phyloP scores from a whole-genome alignment of 2,329 filamentous ascomycete genomes.

The Juglanconis oblonga region DNA sequence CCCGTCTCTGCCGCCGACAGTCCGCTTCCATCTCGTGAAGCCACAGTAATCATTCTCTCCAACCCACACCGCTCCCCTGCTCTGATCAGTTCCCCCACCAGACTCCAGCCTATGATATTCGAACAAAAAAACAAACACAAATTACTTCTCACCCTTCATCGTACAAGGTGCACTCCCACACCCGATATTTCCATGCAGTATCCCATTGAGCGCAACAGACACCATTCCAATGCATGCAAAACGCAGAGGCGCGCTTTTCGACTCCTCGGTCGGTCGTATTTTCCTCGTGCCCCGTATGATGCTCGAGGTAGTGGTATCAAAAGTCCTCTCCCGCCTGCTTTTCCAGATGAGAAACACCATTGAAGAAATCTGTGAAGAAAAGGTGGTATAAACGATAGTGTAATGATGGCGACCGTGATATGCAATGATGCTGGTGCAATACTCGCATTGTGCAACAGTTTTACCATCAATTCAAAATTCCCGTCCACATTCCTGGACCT shows the following conservation, averaged over 20 bases:
- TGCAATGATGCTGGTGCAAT: background rate
- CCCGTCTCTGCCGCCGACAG: conserved; percentile 10
- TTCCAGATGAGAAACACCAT: background rate
- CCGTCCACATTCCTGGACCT: conserved; percentile 65
- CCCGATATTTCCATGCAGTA: conserved; percentile 15
- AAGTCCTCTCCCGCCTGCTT: conserved; percentile 1
- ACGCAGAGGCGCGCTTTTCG: conserved; percentile 17
- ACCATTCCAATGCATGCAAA: conserved; percentile 20
- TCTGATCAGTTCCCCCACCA: background rate
- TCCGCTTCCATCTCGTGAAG: background rate
- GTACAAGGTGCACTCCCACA: conserved; percentile 17
- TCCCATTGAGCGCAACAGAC: conserved; percentile 13
- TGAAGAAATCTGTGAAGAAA: background rate
- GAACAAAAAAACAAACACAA: conserved; percentile 3
- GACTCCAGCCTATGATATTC: conserved; percentile 1
- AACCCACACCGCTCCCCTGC: background rate
- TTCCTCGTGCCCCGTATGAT: conserved; percentile 1
- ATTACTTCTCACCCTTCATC: conserved; percentile 16
- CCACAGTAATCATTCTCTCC: background rate
- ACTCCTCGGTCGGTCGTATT: conserved; percentile 5
- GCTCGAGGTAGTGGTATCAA: conserved; percentile 15
- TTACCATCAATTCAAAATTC: conserved; percentile 52
- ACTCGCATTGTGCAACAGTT: background rate
- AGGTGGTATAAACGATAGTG: conserved; percentile 10
- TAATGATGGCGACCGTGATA: background rate